phyloP scores from a whole-genome alignment of 2,329 filamentous ascomycete species.

The Aspergillus clavatus region DNA sequence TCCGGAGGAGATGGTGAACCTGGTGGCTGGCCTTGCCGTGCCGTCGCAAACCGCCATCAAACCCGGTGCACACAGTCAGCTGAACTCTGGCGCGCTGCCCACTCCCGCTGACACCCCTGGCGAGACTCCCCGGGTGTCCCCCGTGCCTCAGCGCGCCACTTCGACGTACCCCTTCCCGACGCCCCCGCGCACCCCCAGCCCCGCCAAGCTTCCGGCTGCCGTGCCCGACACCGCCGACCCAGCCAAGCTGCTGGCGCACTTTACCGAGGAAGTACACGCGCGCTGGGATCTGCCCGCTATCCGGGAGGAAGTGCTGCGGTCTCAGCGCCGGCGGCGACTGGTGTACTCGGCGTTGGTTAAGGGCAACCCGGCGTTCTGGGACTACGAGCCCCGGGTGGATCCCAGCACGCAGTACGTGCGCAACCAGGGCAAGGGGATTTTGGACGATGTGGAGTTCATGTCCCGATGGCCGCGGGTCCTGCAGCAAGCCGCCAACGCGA shows the following conservation, averaged over 20 bases:
- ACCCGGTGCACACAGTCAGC: conserved; percentile 26
- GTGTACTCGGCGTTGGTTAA: conserved; percentile 75
- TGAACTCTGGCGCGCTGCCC: conserved; percentile 21
- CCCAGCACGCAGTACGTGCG: conserved; percentile 68
- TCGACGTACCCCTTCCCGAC: conserved; percentile 31
- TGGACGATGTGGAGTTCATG: conserved; percentile 40
- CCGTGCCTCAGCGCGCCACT: conserved; percentile 19
- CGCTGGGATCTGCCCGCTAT: conserved; percentile 81
- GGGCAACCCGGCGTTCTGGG: conserved; percentile 77
- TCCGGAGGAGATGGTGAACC: conserved; percentile 70
- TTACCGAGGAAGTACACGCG: conserved; percentile 65
- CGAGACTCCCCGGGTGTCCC: conserved; percentile 28
- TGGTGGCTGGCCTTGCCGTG: conserved; percentile 41
- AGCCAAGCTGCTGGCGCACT: conserved; percentile 54
- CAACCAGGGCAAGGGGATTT: conserved; percentile 39
- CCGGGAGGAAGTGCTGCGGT: conserved; percentile 66
- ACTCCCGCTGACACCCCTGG: conserved; percentile 30
- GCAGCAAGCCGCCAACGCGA: conserved; percentile 28
- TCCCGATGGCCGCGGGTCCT: conserved; percentile 40
- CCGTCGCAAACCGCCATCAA: conserved; percentile 35
- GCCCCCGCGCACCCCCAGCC: conserved; percentile 38
- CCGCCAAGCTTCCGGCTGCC: conserved; percentile 29
- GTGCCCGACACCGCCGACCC: conserved; percentile 32
- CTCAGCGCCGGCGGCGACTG: conserved; percentile 72
- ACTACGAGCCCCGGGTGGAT: conserved; percentile 64